Evolutionary conservation across 179 eudicot genomes (phyloP).

Genomic region (Sideroxylon spinosum): DNA sequence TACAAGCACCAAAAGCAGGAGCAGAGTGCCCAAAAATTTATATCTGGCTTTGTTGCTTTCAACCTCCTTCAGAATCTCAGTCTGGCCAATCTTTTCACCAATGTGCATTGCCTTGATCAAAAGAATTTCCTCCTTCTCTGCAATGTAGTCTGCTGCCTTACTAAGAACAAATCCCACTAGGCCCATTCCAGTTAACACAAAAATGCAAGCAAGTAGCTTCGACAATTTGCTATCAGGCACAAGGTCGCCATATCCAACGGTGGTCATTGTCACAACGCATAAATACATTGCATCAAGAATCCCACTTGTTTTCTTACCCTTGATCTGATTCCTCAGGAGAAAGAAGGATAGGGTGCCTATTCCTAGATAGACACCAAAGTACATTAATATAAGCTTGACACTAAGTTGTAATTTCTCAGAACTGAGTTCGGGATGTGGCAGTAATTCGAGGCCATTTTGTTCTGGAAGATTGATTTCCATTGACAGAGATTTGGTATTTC

Average conservation of each 20-base stretch:
- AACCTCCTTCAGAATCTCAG: conserved; percentile 40
- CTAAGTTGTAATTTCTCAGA: conserved; percentile 28
- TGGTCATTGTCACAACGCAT: conserved; percentile 77
- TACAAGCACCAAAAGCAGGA: conserved; percentile 40
- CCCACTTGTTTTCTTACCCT: conserved; percentile 53
- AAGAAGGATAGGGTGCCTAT: conserved; percentile 54
- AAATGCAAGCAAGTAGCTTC: conserved; percentile 59
- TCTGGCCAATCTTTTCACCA: conserved; percentile 26
- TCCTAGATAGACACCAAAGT: conserved; percentile 41
- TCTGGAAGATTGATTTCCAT: conserved; percentile 16
- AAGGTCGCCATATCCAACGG: conserved; percentile 79
- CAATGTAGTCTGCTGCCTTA: conserved; percentile 59
- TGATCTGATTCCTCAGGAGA: conserved; percentile 39
- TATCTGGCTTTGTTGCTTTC: conserved; percentile 37
- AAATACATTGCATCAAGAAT: conserved; percentile 71
- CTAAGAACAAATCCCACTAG: conserved; percentile 60
- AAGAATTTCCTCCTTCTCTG: conserved; percentile 53
- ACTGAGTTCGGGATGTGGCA: conserved; percentile 27
- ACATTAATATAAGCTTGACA: conserved; percentile 26
- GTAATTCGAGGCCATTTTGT: conserved; percentile 2
- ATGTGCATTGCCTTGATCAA: conserved; percentile 42
- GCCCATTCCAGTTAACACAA: conserved; percentile 67
- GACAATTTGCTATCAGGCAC: conserved; percentile 49
- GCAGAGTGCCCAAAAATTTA: conserved; percentile 36
- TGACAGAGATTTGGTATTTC: conserved; percentile 30